Percentiles rank a stretch among this genome's conserved stretches.
Evolutionary conservation across 352 stramenopile species (phyloP).

Genomic region (Pilasporangium apinafurcum): DNA sequence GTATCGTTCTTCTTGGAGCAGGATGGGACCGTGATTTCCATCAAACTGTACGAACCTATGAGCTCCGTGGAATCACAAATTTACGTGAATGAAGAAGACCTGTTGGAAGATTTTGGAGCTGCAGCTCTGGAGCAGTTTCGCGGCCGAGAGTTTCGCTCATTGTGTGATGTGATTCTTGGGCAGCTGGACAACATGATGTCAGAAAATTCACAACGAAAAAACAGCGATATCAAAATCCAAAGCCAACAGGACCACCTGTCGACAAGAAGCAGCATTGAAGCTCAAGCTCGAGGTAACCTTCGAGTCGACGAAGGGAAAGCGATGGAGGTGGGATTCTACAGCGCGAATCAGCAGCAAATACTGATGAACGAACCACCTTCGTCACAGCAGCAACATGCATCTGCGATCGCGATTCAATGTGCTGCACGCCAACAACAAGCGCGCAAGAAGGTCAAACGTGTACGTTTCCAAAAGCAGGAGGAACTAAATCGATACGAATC

Average conservation of each 20-base stretch:
- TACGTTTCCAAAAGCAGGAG: slow-evolving; percentile 14
- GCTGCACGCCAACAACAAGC: slow-evolving; percentile 24
- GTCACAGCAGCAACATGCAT: slow-evolving; percentile 2
- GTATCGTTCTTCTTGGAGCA: slow-evolving; percentile 72
- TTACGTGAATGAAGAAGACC: slow-evolving; percentile 44
- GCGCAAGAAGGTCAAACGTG: slow-evolving; percentile 16
- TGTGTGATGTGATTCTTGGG: slow-evolving; percentile 58
- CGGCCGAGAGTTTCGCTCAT: slow-evolving; percentile 31
- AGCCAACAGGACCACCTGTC: slow-evolving; percentile 1
- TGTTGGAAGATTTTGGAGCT: slow-evolving; percentile 50
- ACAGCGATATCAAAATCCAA: slow-evolving; percentile 1
- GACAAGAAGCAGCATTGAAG: no score
- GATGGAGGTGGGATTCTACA: background rate
- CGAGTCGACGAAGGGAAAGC: background rate
- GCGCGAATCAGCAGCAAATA: background rate
- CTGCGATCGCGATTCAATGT: slow-evolving; percentile 47
- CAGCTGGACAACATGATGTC: slow-evolving; percentile 55
- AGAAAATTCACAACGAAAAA: no score
- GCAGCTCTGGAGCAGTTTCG: slow-evolving; percentile 29
- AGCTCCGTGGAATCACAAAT: slow-evolving; percentile 72
- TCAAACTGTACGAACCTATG: slow-evolving; percentile 79
- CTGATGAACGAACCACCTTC: background rate
- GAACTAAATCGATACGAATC: background rate
- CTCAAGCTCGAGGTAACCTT: slow-evolving; percentile 2
- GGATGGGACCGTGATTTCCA: slow-evolving; percentile 27